Percentiles rank a stretch among this genome's conserved stretches.
phyloP scores from a whole-genome alignment of 2,329 filamentous ascomycete species.

The Pseudovirgaria hyperparasitica region DNA sequence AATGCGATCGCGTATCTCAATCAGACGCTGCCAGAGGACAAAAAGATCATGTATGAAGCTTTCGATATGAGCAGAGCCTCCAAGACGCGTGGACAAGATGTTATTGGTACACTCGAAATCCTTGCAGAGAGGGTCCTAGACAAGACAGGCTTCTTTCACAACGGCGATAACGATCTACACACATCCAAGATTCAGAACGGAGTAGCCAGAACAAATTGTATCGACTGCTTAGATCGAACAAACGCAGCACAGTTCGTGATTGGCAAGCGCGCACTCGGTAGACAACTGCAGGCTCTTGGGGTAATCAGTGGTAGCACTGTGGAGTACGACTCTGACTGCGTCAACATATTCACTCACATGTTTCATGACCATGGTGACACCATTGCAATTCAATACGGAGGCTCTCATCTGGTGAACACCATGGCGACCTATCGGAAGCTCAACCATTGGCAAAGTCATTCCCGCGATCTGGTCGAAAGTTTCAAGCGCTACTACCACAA shows the following conservation, averaged over 20 bases:
- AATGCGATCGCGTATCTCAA: slow-evolving; percentile 85
- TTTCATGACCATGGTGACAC: slow-evolving; percentile 96
- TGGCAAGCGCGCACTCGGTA: slow-evolving; percentile 81
- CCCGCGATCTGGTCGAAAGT: slow-evolving; percentile 96
- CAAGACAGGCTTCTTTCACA: slow-evolving; percentile 88
- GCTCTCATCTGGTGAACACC: slow-evolving; percentile 94
- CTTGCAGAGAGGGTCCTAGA: slow-evolving; percentile 81
- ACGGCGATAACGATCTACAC: slow-evolving; percentile 59
- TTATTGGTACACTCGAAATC: slow-evolving; percentile 79
- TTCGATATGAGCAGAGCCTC: slow-evolving; percentile 98
- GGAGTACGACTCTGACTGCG: slow-evolving; percentile 88
- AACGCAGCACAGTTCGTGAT: slow-evolving; percentile 98
- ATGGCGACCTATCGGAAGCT: slow-evolving; percentile 99
- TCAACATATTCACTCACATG: slow-evolving; percentile 96
- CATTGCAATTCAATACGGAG: slow-evolving; percentile 94
- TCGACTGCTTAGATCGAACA: slow-evolving; percentile 92
- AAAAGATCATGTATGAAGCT: slow-evolving; percentile 84
- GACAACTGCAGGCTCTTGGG: slow-evolving; percentile 84
- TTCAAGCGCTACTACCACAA: slow-evolving; percentile 99
- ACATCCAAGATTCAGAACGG: slow-evolving; percentile 72
- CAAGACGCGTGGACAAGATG: slow-evolving; percentile 81
- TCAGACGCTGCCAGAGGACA: slow-evolving; percentile 72
- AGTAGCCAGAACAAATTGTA: slow-evolving; percentile 89
- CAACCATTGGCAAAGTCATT: slow-evolving; percentile 97
- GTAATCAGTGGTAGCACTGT: slow-evolving; percentile 68